Evolutionary conservation across 768 basidiomycete species (phyloP).

Genomic region (Favolaschia claudopus): DNA sequence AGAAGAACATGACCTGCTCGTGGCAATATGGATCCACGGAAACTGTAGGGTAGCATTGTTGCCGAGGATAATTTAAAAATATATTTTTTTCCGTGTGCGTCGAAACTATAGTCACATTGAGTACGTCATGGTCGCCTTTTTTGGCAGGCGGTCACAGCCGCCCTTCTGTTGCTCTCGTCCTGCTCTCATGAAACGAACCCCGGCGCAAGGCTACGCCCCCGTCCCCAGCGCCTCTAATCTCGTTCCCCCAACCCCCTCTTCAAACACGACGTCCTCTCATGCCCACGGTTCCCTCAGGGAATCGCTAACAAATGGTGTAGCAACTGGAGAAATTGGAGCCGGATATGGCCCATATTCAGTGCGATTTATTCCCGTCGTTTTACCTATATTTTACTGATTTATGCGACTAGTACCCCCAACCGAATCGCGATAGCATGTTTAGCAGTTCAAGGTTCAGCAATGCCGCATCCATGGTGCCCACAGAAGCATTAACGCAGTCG

Average conservation of each 20-base stretch:
- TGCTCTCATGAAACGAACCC: constrained; percentile 12
- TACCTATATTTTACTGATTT: background rate
- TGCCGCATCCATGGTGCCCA: constrained; percentile 11
- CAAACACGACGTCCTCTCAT: constrained; percentile 9
- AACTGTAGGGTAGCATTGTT: no score
- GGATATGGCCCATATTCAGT: constrained; percentile 69
- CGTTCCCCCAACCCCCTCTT: background rate
- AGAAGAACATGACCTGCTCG: no score
- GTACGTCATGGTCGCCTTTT: no score
- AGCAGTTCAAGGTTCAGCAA: constrained; percentile 25
- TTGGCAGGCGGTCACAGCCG: no score
- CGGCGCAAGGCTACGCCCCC: constrained; percentile 13
- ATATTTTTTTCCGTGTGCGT: no score
- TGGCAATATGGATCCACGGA: no score
- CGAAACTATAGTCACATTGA: no score
- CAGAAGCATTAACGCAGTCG: background rate
- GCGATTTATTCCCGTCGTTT: constrained; percentile 16
- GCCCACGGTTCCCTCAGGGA: constrained; percentile 20
- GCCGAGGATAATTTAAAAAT: no score
- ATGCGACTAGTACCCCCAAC: constrained; percentile 48
- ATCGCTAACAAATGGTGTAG: constrained; percentile 63
- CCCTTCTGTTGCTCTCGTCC: background rate
- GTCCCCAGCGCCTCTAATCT: constrained; percentile 20
- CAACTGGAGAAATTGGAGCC: constrained; percentile 59
- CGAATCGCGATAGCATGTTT: constrained; percentile 18